A percentile compares a stretch with the other conserved stretches of the same genome.
Conservation (phyloP, 306 rosid species). For the Cucurbita pepo region DNA sequence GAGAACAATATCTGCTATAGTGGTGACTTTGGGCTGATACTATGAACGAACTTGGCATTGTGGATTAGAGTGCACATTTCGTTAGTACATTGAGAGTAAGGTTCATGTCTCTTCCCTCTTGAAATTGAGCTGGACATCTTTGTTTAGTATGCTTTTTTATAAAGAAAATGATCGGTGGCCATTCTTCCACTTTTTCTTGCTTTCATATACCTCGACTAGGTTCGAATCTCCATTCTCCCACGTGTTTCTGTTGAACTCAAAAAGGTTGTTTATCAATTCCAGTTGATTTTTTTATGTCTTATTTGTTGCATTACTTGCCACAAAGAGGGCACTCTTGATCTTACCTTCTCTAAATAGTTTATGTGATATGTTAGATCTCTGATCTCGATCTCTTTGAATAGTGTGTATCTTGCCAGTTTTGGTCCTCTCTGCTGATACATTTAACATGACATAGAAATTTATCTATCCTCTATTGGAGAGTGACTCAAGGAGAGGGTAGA, state of each 20-base stretch:
- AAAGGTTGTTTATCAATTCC: too few relatives aligned
- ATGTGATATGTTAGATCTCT: not conserved
- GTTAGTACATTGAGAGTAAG: not conserved
- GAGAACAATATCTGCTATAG: too few relatives aligned
- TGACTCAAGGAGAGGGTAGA: not conserved
- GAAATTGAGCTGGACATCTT: not conserved
- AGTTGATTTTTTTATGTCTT: not conserved
- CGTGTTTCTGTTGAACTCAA: too few relatives aligned
- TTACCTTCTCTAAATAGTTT: not conserved
- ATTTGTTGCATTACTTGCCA: not conserved
- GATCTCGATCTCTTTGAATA: not conserved
- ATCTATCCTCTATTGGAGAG: not conserved
- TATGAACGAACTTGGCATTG: not conserved
- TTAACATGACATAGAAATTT: not conserved
- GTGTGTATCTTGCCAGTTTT: not conserved
- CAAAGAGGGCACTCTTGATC: not conserved
- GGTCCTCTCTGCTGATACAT: not conserved
- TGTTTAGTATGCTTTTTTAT: not conserved
- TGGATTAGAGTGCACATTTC: not conserved
- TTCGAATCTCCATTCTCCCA: too few relatives aligned
- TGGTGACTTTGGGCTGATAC: too few relatives aligned
- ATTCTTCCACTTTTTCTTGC: not conserved
- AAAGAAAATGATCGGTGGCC: not conserved
- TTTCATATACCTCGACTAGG: not conserved
- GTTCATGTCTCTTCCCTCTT: not conserved